Percentiles rank a stretch among this genome's conserved stretches.
These are phyloP conservation scores for Yamadazyma akitaensis DNA, from an alignment of 805 yeast genomes.

Conservation along the genomic window DNA sequence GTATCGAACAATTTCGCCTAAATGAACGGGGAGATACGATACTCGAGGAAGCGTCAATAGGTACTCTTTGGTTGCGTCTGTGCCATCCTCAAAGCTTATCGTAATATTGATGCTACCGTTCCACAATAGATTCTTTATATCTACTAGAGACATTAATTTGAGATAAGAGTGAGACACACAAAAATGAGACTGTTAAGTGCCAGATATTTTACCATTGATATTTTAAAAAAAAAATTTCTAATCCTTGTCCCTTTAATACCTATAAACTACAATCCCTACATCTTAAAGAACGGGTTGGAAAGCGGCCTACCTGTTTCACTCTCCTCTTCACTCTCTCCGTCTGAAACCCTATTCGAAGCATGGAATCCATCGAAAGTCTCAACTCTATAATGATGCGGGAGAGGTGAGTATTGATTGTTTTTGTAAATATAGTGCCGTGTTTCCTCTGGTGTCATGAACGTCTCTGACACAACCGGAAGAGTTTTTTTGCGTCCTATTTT, in stretches of 20 bases:
- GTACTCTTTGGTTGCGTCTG: conserved; percentile 5
- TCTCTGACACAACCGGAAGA: conserved; percentile 4
- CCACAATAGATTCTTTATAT: conserved; percentile 46
- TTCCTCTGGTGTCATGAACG: conserved; percentile 14
- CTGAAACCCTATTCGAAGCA: neutral
- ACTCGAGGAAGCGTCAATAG: conserved; percentile 34
- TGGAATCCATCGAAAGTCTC: conserved; percentile 15
- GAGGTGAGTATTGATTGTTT: conserved; percentile 10
- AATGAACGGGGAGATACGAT: conserved; percentile 48
- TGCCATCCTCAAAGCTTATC: conserved; percentile 21
- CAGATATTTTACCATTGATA: too few relatives aligned
- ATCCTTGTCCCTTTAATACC: neutral
- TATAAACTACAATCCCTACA: neutral
- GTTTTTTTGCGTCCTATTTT: conserved; percentile 8
- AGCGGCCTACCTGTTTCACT: neutral
- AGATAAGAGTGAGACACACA: neutral
- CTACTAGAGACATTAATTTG: neutral
- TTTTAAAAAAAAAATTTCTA: too few relatives aligned
- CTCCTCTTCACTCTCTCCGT: neutral
- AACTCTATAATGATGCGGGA: conserved; percentile 15
- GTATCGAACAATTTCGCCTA: conserved; percentile 33
- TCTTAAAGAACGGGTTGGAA: neutral
- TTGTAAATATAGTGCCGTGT: conserved; percentile 12
- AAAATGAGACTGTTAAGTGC: too few relatives aligned
- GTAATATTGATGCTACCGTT: conserved; percentile 49